These are phyloP conservation scores for Diutina mesorugosa DNA, from an alignment of 1,139 yeast genomes.

Conservation along the genomic window DNA sequence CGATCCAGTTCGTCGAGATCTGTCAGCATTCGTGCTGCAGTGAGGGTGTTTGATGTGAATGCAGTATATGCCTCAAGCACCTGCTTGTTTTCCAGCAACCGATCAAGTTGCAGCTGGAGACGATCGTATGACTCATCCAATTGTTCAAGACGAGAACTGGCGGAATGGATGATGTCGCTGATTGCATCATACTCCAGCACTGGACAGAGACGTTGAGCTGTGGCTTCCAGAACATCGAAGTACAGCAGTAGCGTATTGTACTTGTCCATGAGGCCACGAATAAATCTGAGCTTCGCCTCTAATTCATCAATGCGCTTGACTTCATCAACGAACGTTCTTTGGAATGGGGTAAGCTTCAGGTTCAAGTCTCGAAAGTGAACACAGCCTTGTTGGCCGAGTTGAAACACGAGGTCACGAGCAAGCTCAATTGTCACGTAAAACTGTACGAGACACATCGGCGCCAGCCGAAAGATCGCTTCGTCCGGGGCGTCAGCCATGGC, in stretches of 20 bases:
- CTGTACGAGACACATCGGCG: slow-evolving; percentile 90
- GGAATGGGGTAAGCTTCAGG: slow-evolving; percentile 65
- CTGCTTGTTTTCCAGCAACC: slow-evolving; percentile 21
- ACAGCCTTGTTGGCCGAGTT: slow-evolving; percentile 68
- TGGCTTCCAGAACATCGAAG: neutral
- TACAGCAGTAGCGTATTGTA: neutral
- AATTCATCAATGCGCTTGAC: slow-evolving; percentile 39
- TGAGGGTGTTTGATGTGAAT: slow-evolving; percentile 11
- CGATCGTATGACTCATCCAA: slow-evolving; percentile 18
- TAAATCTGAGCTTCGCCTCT: slow-evolving; percentile 13
- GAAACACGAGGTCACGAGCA: slow-evolving; percentile 74
- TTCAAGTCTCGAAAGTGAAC: slow-evolving; percentile 90
- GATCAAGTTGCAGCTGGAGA: slow-evolving; percentile 12
- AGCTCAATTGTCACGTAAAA: slow-evolving; percentile 86
- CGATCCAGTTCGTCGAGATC: slow-evolving; percentile 5
- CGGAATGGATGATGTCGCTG: neutral
- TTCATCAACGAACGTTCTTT: slow-evolving; percentile 76
- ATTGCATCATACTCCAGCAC: neutral
- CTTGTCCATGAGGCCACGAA: neutral
- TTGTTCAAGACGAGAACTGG: slow-evolving; percentile 9
- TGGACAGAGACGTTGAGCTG: neutral
- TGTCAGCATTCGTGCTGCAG: neutral
- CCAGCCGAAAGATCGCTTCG: slow-evolving; percentile 40
- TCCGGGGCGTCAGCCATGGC: neutral
- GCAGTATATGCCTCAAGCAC: slow-evolving; percentile 18